Percentiles rank a stretch among this genome's conserved stretches.
Evolutionary conservation across 371 early-diverging fungal genomes (phyloP).

Genomic region (Mucor ambiguus): DNA sequence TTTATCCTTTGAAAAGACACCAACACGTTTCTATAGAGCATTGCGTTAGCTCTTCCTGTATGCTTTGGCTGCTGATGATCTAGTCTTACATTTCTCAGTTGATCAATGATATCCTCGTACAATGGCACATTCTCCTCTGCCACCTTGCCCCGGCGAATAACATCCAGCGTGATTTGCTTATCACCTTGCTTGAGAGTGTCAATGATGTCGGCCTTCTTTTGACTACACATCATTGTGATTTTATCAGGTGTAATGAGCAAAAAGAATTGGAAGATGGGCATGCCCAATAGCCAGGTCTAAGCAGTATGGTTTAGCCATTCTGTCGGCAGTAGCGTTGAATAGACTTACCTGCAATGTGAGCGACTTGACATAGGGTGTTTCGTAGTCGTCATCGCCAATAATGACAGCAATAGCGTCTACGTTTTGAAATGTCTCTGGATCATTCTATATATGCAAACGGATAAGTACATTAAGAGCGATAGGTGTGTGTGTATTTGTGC

Average conservation of each 20-base stretch:
- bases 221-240: conserved; percentile 79
- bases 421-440: conserved; percentile 54
- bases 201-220: conserved; percentile 68
- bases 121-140: conserved; percentile 61
- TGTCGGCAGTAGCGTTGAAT: neutral
- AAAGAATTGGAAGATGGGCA: conserved; percentile 91
- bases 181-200: conserved; percentile 49
- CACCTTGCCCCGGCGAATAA: conserved; percentile 80
- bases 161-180: conserved; percentile 69
- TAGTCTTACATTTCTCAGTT: conserved; percentile 33
- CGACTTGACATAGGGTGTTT: conserved; percentile 71
- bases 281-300: conserved; percentile 94
- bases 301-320: neutral
- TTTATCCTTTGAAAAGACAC: conserved; percentile 80
- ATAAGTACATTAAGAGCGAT: conserved; percentile 6
- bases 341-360: conserved; percentile 60
- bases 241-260: conserved; percentile 79
- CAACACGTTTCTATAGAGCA: conserved; percentile 65
- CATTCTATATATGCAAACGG: conserved; percentile 8
- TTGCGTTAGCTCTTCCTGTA: neutral
- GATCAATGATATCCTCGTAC: conserved; percentile 59
- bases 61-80: neutral
- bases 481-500: neutral
- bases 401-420: conserved; percentile 65
- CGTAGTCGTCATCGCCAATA: conserved; percentile 67